Conservation (phyloP, 495 filamentous ascomycete genomes). For the Xylaria palmicola region DNA sequence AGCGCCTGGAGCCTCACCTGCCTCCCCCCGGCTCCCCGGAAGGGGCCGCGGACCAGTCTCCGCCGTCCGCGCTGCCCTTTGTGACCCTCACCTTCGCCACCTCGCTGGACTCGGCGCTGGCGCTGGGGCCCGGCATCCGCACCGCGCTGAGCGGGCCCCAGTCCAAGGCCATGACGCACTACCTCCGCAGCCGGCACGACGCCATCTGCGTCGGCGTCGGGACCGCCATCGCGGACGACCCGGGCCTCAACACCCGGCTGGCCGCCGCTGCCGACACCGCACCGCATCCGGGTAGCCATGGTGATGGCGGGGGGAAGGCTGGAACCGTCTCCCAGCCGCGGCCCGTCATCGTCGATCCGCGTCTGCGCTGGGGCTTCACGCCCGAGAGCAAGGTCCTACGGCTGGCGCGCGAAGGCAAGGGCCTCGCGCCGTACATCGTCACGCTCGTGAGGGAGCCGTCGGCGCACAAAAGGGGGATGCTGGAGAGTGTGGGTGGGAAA, state of each 20-base stretch:
- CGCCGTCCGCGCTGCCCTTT: constrained; percentile 24
- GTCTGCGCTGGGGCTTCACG: constrained; percentile 62
- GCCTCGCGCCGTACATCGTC: constrained; percentile 71
- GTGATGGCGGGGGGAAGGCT: not conserved
- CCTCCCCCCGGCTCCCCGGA: not conserved
- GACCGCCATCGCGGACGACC: constrained; percentile 82
- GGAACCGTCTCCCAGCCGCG: constrained; percentile 45
- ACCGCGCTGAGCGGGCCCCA: constrained; percentile 77
- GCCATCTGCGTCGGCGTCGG: constrained; percentile 83
- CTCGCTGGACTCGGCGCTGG: constrained; percentile 81
- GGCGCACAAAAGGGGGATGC: constrained; percentile 23
- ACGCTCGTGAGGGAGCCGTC: constrained; percentile 34
- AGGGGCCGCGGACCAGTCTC: constrained; percentile 6
- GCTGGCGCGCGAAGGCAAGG: constrained; percentile 63
- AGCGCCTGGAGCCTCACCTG: constrained; percentile 30
- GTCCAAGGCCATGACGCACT: constrained; percentile 90
- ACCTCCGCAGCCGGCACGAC: constrained; percentile 75
- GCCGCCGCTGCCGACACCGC: constrained; percentile 20
- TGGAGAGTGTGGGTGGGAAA: constrained; percentile 40
- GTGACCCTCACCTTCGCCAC: constrained; percentile 82
- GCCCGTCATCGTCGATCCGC: constrained; percentile 77
- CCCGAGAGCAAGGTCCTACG: constrained; percentile 60
- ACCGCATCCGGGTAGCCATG: constrained; percentile 41
- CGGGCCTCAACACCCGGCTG: constrained; percentile 75
- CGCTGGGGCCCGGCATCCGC: constrained; percentile 69